These are phyloP conservation scores for Limtongozyma cylindracea DNA, from an alignment of 805 yeast species.

Conservation along the genomic window DNA sequence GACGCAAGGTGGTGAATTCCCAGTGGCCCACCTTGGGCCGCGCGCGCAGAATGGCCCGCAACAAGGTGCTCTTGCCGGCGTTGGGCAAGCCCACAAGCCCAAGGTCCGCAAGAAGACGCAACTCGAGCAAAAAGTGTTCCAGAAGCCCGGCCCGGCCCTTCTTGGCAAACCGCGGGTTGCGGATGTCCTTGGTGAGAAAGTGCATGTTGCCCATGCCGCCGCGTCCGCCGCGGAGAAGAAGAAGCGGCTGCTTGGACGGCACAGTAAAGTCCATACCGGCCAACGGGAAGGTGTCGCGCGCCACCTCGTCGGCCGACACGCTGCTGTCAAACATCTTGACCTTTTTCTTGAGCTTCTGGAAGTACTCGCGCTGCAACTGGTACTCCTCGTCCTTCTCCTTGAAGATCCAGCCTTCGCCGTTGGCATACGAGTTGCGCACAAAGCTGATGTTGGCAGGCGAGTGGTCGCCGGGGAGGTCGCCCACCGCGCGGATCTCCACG, in stretches of 20 bases:
- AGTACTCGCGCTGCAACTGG: constrained; percentile 41
- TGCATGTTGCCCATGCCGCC: constrained; percentile 98
- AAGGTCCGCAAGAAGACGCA: constrained; percentile 74
- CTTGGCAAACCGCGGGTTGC: constrained; percentile 81
- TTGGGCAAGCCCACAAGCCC: constrained; percentile 92
- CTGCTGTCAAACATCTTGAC: constrained; percentile 43
- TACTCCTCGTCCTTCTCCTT: constrained; percentile 54
- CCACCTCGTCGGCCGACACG: constrained; percentile 27
- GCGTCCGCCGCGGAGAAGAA: constrained; percentile 59
- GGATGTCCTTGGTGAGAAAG: constrained; percentile 55
- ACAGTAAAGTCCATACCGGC: constrained; percentile 52
- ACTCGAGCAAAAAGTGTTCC: constrained; percentile 49
- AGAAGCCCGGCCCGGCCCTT: constrained; percentile 49
- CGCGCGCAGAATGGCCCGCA: constrained; percentile 74
- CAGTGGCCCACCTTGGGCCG: constrained; percentile 86
- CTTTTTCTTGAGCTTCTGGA: constrained; percentile 31
- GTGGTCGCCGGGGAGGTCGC: constrained; percentile 2
- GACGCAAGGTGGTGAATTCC: constrained; percentile 88
- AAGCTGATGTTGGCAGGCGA: constrained; percentile 26
- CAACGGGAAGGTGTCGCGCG: constrained; percentile 48
- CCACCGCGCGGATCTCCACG: constrained; percentile 8
- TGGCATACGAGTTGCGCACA: constrained; percentile 28
- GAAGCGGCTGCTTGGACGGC: constrained; percentile 38
- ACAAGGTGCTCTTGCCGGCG: constrained; percentile 83
- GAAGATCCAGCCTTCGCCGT: constrained; percentile 80